phyloP scores from a whole-genome alignment of 768 basidiomycete species.

The Crassisporium funariophilum region DNA sequence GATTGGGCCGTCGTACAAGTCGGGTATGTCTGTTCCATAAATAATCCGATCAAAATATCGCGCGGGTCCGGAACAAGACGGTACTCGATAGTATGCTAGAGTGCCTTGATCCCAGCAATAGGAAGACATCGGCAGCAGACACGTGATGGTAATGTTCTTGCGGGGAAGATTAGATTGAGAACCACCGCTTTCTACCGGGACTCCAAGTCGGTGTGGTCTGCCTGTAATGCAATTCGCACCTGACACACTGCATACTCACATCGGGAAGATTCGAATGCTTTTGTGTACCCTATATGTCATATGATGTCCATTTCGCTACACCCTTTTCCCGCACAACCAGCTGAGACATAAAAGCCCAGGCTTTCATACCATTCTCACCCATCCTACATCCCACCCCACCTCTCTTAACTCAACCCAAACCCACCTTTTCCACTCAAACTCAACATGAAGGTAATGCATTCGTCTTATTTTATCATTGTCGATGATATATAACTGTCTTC shows the following conservation, averaged over 20 bases:
- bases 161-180: too few species aligned
- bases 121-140: too few species aligned
- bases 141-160: too few species aligned
- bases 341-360: slow-evolving; percentile 23
- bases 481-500: slow-evolving; percentile 9
- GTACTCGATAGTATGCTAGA: too few species aligned
- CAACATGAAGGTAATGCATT: slow-evolving; percentile 22
- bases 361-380: neutral
- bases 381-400: slow-evolving; percentile 2
- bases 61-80: slow-evolving; percentile 23
- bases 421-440: slow-evolving; percentile 2
- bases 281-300: slow-evolving; percentile 16
- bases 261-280: slow-evolving; percentile 20
- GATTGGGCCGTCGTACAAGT: neutral
- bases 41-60: neutral
- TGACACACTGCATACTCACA: slow-evolving; percentile 1
- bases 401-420: neutral
- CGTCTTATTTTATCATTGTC: slow-evolving; percentile 4
- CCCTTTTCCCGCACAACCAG: slow-evolving; percentile 12
- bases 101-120: too few species aligned
- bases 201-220: too few species aligned
- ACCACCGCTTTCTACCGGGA: too few species aligned
- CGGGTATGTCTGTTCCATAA: too few species aligned
- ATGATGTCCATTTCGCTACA: slow-evolving; percentile 14
- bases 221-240: too few species aligned